phyloP scores from a whole-genome alignment of 2,329 filamentous ascomycete species.

The Trichoderma asperellum region DNA sequence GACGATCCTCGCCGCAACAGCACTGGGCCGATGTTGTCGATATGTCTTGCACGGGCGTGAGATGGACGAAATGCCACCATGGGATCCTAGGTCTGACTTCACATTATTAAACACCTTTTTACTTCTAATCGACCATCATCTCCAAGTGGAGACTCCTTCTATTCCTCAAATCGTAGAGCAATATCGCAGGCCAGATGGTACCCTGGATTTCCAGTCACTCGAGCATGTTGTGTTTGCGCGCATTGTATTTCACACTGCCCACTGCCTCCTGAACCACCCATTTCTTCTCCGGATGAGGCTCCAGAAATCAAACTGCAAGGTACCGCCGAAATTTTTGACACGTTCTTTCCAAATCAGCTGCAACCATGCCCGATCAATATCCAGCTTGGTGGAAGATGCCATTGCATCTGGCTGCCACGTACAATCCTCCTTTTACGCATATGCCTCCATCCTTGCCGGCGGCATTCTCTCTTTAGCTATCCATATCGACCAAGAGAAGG shows the following conservation, averaged over 20 bases:
- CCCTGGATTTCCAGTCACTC: constrained; percentile 22
- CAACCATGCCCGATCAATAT: constrained; percentile 17
- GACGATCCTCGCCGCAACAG: constrained; percentile 22
- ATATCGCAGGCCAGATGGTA: constrained; percentile 15
- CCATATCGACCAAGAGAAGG: constrained; percentile 25
- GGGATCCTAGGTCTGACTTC: constrained; percentile 25
- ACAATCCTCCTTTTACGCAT: constrained; percentile 21
- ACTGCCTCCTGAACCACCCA: constrained; percentile 23
- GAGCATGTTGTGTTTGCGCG: constrained; percentile 24
- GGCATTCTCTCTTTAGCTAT: constrained; percentile 23
- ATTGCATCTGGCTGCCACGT: constrained; percentile 24
- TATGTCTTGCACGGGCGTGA: constrained; percentile 22
- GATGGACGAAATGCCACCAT: constrained; percentile 22
- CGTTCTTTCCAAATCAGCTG: constrained; percentile 17
- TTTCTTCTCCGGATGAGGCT: constrained; percentile 24
- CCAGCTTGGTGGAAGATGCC: constrained; percentile 20
- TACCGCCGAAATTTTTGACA: constrained; percentile 20
- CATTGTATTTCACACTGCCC: constrained; percentile 16
- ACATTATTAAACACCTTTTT: constrained; percentile 22
- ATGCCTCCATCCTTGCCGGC: constrained; percentile 21
- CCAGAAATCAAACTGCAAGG: constrained; percentile 14
- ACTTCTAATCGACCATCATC: constrained; percentile 22
- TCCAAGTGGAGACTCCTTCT: constrained; percentile 16
- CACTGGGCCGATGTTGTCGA: constrained; percentile 18
- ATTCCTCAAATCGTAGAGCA: constrained; percentile 21